Conservation (phyloP, 768 basidiomycete species). For the Kwoniella newhampshirensis region DNA sequence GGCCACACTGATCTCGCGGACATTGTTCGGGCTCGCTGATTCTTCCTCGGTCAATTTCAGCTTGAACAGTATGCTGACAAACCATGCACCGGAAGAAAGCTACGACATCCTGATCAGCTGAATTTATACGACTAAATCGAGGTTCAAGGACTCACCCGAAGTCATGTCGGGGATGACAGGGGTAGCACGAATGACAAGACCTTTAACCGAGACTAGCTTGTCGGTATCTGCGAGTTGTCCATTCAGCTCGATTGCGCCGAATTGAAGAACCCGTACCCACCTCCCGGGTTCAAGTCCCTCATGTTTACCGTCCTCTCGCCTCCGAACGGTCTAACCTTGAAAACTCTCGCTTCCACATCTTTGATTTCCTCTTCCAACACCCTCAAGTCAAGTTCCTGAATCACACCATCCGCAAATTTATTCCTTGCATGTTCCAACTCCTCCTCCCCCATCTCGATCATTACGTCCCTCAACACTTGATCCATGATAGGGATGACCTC, state of each 20-base stretch:
- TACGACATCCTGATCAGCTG: constrained; percentile 32
- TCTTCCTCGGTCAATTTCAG: constrained; percentile 96
- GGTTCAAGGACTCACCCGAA: constrained; percentile 54
- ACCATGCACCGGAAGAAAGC: constrained; percentile 97
- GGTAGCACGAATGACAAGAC: constrained; percentile 93
- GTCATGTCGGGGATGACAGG: constrained; percentile 99
- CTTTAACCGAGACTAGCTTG: constrained; percentile 93
- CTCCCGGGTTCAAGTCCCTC: constrained; percentile 89
- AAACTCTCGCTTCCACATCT: constrained; percentile 81
- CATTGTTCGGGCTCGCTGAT: constrained; percentile 90
- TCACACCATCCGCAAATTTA: constrained; percentile 55
- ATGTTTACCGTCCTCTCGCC: constrained; percentile 72
- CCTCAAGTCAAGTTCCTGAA: constrained; percentile 76
- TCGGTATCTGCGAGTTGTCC: constrained; percentile 74
- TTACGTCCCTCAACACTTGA: constrained; percentile 86
- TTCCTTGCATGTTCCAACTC: constrained; percentile 56
- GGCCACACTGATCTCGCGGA: constrained; percentile 87
- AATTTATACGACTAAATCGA: background rate
- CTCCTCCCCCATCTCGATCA: constrained; percentile 80
- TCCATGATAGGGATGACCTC: constrained; percentile 98
- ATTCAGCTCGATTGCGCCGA: constrained; percentile 5
- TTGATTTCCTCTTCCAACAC: constrained; percentile 87
- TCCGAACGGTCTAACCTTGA: constrained; percentile 91
- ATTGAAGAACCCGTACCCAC: constrained; percentile 56
- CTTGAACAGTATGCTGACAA: constrained; percentile 94